Evolutionary conservation across 2,329 filamentous ascomycete species (phyloP), one percentile per base, ranked within the genome.

Genomic region (Akanthomyces dipterigenus): DNA sequence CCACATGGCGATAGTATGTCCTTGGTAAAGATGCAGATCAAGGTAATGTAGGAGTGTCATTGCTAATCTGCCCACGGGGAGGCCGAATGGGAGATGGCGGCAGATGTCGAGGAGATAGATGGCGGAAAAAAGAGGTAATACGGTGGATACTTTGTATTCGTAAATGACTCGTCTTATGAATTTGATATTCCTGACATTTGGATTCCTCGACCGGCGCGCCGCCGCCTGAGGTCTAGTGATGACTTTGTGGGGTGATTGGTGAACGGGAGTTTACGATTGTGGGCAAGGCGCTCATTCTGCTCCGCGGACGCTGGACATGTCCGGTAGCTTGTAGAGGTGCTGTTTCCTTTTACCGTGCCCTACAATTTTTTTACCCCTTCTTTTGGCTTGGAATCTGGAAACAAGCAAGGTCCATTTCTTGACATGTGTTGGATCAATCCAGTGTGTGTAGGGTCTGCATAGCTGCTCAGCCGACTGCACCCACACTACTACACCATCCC

Each of bases 121-220:
- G 38, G 38, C 40, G 31, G 26, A 24, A 55, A 26, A 48, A 54
- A 48, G 36, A 34, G 20, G 46, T 36, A 28, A 49, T 20, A 36
- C 22, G 22, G 50, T 45, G 22, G 40, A 61, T 55, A 55, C 58
- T 38, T 54, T 62, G 60, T 62, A 62, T 62, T 62, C 60, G 53
- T 62, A 62, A 31, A 62, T 58, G 53, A 46, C 46, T 62, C 16
- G 43, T 36, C 28, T 57, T 53, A 62, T 62, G 54, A 62, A 62
- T 57, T 57, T 38, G 14, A 55, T 55, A 38, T 54, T 48, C 54
- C 54, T 40, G 28, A 43, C n/a, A 51, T 3, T 14, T 43, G 16
- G 12, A n/a, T 31, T 50, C 22, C 24, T 38, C 8, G 26, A n/a
- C 40, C 1, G 9, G 34, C 11, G 11, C 11, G 34, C 28, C 28